Base-by-base conservation (phyloP, 1,139 yeast species). In the Petasospora fabianii region DNA sequence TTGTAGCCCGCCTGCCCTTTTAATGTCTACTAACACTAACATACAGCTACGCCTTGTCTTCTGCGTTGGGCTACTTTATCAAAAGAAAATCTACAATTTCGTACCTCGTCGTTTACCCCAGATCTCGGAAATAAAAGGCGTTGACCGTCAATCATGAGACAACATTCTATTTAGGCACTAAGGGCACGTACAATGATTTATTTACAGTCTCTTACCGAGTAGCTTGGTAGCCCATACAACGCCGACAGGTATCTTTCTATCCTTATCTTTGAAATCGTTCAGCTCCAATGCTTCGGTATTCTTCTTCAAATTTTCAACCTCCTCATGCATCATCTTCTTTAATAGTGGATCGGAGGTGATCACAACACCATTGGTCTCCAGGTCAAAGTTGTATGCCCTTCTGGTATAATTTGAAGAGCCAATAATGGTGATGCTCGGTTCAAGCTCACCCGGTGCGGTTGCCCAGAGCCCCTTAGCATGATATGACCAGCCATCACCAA, bases 391-490 rank as follows among this genome's bases (percentile, higher is more conserved):
- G 56, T 92, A 92, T 0, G 97, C 90, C 44, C 99, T 71, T 48
- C 84, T 77, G 0, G 98, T 94, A 59, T 88, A 92, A 59, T 92
- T 92, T 0, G 97, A 87, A 1, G 96, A 86, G 1, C 98, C 98
- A 40, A 92, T 72, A 3, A 90, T 78, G 0, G 97, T 84, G 19
- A 86, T 66, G 30, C 82, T 71, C 3, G 96, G 96, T 21, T 64
- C 56, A 2, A 30, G 27, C 15, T 48, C 50, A 4, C 38, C 51
- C 0, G 88, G 84, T 7, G 74, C 73, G 7, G 79, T 71, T 2
- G 86, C 65, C 98, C 98, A 92, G 13, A 88, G 67, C 1, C 99
- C 99, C 59, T 92, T 92, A n/a, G 98, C 98, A 58, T 92, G 99
- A 60, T 92, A 92, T 0, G 97, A 86, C 98, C 98, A 92, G 1